A percentile compares a stretch with the other conserved stretches of the same genome.
Conservation (phyloP, 352 stramenopile species). For the Phytophthora chlamydospora region DNA sequence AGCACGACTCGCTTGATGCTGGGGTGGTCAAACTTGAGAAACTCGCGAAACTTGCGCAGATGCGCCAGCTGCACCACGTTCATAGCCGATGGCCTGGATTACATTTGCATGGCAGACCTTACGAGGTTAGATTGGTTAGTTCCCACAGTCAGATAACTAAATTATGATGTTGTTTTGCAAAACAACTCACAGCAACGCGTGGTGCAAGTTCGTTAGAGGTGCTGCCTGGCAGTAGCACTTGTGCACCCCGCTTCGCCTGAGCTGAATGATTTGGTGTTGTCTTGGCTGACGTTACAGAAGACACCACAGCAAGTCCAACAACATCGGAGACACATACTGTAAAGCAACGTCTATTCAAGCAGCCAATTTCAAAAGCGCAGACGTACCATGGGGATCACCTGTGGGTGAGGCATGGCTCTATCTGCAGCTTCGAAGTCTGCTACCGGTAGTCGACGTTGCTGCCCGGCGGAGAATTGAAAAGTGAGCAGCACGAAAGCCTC, state of each 20-base stretch:
- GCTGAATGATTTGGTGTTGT: constrained; percentile 51
- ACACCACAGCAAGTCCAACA: background rate
- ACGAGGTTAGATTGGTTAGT: too few species aligned
- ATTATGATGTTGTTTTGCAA: background rate
- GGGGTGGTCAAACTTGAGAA: constrained; percentile 62
- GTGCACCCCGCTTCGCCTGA: constrained; percentile 51
- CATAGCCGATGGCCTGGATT: constrained; percentile 49
- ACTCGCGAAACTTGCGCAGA: constrained; percentile 56
- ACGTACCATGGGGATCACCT: constrained; percentile 4
- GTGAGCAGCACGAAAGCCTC: background rate
- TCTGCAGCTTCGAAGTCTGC: constrained; percentile 2
- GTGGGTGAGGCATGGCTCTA: constrained; percentile 5
- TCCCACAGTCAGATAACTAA: background rate
- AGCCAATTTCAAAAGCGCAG: background rate
- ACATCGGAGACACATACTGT: background rate
- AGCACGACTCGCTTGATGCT: constrained; percentile 60
- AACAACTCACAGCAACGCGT: constrained; percentile 14
- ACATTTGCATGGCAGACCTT: background rate
- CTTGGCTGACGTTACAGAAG: constrained; percentile 23
- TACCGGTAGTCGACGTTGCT: constrained; percentile 6
- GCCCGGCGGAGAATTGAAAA: constrained; percentile 14
- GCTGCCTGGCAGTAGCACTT: constrained; percentile 59
- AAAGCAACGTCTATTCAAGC: background rate
- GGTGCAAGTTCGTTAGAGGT: constrained; percentile 21
- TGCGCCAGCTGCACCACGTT: constrained; percentile 67